Percentiles rank a stretch among this genome's conserved stretches.
Evolutionary conservation across 352 stramenopile genomes (phyloP).

Genomic region (Phytopythium chamaehyphon): DNA sequence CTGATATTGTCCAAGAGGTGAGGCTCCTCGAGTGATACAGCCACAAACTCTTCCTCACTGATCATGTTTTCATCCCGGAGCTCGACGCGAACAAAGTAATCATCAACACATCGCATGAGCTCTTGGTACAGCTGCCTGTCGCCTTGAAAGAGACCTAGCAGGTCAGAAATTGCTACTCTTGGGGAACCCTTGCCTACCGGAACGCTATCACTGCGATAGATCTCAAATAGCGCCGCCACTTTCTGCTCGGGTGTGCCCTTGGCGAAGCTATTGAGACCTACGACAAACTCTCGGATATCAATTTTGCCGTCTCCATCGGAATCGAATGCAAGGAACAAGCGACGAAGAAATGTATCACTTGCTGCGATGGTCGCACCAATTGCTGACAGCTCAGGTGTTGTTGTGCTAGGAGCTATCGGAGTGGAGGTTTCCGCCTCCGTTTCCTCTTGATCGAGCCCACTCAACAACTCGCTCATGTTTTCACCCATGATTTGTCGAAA

Average conservation of each 20-base stretch:
- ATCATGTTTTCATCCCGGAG: conserved; percentile 29
- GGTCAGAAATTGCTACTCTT: conserved; percentile 33
- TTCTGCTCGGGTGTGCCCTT: conserved; percentile 36
- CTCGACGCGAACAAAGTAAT: conserved; percentile 43
- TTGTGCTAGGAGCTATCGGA: background rate
- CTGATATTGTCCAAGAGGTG: conserved; percentile 34
- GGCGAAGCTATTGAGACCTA: conserved; percentile 39
- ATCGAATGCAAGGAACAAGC: conserved; percentile 40
- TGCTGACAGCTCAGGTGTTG: conserved; percentile 13
- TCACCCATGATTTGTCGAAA: conserved; percentile 39
- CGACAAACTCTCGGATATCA: conserved; percentile 48
- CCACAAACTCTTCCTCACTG: conserved; percentile 37
- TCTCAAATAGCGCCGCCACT: conserved; percentile 33
- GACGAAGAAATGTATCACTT: conserved; percentile 38
- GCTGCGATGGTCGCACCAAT: conserved; percentile 41
- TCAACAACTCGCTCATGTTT: conserved; percentile 21
- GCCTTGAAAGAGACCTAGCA: conserved; percentile 40
- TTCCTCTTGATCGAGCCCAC: conserved; percentile 10
- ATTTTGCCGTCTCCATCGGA: conserved; percentile 38
- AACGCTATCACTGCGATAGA: conserved; percentile 21
- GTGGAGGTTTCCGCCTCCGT: background rate
- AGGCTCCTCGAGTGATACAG: conserved; percentile 28
- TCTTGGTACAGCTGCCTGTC: conserved; percentile 40
- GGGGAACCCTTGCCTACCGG: conserved; percentile 3
- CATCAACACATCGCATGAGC: conserved; percentile 40